Percentiles rank a stretch among this genome's conserved stretches.
These are phyloP conservation scores for Fusarium cyanostomum DNA, from an alignment of 2,329 filamentous ascomycete species.

Conservation along the genomic window DNA sequence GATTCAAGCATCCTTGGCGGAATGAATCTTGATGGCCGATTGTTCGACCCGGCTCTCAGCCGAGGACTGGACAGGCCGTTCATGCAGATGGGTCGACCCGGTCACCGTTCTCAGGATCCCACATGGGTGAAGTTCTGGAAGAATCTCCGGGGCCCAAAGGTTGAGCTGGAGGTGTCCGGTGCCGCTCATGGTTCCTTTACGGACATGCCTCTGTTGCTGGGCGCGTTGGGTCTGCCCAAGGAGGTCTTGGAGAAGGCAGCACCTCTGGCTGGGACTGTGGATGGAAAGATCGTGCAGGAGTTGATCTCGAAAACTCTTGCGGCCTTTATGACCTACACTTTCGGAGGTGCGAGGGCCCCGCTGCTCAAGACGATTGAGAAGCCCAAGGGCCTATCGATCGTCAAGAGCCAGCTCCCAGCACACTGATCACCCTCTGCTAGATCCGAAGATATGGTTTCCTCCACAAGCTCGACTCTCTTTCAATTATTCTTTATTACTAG, in stretches of 20 bases:
- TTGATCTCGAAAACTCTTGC: constrained; percentile 35
- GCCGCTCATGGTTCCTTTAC: constrained; percentile 47
- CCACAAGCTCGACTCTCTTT: neutral
- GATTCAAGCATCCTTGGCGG: constrained; percentile 50
- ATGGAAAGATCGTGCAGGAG: constrained; percentile 25
- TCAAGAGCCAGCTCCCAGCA: constrained; percentile 23
- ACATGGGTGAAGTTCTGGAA: constrained; percentile 48
- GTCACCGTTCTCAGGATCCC: constrained; percentile 43
- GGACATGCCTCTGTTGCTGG: constrained; percentile 44
- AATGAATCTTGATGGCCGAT: constrained; percentile 53
- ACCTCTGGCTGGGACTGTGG: constrained; percentile 17
- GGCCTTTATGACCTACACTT: constrained; percentile 34
- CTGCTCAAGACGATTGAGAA: constrained; percentile 12
- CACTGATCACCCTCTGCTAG: neutral
- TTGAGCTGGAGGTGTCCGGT: constrained; percentile 38
- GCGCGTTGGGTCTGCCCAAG: constrained; percentile 33
- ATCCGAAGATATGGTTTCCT: neutral
- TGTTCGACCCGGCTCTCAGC: constrained; percentile 45
- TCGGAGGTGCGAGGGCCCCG: constrained; percentile 12
- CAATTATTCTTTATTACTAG: neutral
- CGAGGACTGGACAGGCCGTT: constrained; percentile 45
- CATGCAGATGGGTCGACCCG: constrained; percentile 44
- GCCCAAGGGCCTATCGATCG: constrained; percentile 29
- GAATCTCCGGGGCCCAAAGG: constrained; percentile 37
- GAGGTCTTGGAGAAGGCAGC: neutral